Conservation (phyloP, 2,329 filamentous ascomycete genomes). For the Tympanopsis confertula region DNA sequence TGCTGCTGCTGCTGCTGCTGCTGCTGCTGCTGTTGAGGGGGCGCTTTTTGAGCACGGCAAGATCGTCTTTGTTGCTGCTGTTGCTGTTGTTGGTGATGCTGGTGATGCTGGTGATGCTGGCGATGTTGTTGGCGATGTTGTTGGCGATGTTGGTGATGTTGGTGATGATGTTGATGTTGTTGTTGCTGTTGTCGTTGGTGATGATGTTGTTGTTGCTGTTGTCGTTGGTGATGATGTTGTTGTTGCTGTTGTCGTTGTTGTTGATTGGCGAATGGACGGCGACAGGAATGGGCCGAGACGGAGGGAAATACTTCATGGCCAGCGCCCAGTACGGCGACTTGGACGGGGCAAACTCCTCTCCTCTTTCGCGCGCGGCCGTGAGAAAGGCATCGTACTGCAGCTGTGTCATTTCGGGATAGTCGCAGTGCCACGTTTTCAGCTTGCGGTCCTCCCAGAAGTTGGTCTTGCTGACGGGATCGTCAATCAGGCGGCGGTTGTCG, state of each 20-base stretch:
- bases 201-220: too few relatives aligned
- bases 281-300: too few relatives aligned
- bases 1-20: conserved; percentile 4
- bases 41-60: background rate
- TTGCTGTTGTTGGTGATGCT: background rate
- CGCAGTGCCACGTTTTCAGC: conserved; percentile 42
- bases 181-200: too few relatives aligned
- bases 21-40: background rate
- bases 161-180: too few relatives aligned
- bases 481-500: conserved; percentile 43
- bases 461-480: conserved; percentile 41
- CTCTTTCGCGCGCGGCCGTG: conserved; percentile 33
- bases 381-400: conserved; percentile 44
- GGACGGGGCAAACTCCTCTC: conserved; percentile 40
- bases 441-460: conserved; percentile 45
- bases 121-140: background rate
- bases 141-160: background rate
- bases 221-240: too few relatives aligned
- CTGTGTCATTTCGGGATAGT: conserved; percentile 53
- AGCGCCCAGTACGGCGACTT: conserved; percentile 39
- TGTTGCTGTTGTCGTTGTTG: too few relatives aligned
- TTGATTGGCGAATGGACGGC: too few relatives aligned
- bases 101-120: background rate
- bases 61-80: background rate
- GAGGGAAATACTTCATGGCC: conserved; percentile 47